Evolutionary conservation across 345 rosid genomes (phyloP), one percentile per base, ranked within the genome.

Genomic region (Euphorbia lathyris): DNA sequence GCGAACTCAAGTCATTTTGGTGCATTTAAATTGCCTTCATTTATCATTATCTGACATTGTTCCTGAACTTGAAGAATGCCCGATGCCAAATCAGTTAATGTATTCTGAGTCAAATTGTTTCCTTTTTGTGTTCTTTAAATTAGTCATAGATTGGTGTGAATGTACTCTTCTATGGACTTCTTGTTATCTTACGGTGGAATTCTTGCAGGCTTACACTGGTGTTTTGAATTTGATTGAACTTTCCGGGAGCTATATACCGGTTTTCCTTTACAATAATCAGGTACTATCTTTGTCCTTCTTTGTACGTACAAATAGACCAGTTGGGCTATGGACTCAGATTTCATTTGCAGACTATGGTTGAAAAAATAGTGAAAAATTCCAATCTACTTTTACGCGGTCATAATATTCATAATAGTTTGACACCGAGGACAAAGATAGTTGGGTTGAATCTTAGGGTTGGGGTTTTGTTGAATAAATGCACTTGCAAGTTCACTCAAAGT

Each of bases 181-280:
- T n/a, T 58, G 40, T 61, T 68, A 36, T 75, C 7, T 11, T 36
- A 57, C 64, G 30, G 32, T 65, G 71, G 57, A 69, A 82, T 66
- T 78, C 40, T 72, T 84, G 82, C 89, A 94, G 98, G 96, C 86
- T 19, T 95, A 84, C 81, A 92, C 99, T 0, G 89, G 96, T 62
- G 1, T 82, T 70, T 78, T 95, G 86, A 95, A 95, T 81, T 67
- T 80, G 77, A 84, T 92, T 1, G 97, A 95, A 83, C 83, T 64
- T 72, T 45, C 82, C 14, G 87, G 86, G 23, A 67, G 83, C 65
- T 85, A 67, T 77, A 86, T 95, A 72, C 97, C 99, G 45, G 74
- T 75, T 58, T 75, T 77, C 71, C 86, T 95, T 40, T 90, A 82
- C 83, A 88, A 90, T 76, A 95, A 87, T 77, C 99, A 92, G 96